Evolutionary conservation across 306 rosid genomes (phyloP).

Genomic region (Lablab purpureus): DNA sequence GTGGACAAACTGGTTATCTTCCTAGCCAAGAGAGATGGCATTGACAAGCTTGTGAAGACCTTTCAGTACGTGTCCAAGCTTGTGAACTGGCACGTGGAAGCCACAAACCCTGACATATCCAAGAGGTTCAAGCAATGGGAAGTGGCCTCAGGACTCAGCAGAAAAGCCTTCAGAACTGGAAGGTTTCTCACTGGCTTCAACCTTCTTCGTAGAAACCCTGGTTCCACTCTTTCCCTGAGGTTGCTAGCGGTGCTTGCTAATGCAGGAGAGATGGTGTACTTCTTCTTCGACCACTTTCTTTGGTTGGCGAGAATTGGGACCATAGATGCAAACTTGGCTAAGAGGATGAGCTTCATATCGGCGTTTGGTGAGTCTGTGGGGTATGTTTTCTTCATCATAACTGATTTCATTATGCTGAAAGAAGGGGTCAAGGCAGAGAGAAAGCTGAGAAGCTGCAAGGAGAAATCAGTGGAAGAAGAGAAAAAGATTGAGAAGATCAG

Average conservation of each 20-base stretch:
- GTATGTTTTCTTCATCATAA: conserved; percentile 76
- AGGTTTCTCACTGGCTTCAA: conserved; percentile 89
- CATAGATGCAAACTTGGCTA: conserved; percentile 63
- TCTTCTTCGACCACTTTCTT: conserved; percentile 93
- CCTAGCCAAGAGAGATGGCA: conserved; percentile 93
- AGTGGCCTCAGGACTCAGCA: conserved; percentile 80
- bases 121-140: conserved; percentile 81
- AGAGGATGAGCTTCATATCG: conserved; percentile 74
- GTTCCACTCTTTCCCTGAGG: conserved; percentile 54
- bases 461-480: conserved; percentile 44
- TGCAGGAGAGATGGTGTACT: conserved; percentile 92
- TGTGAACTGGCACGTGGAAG: conserved; percentile 75
- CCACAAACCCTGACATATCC: conserved; percentile 57
- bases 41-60: conserved; percentile 98
- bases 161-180: conserved; percentile 92
- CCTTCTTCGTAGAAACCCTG: conserved; percentile 72
- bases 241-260: conserved; percentile 72
- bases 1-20: conserved; percentile 90
- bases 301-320: conserved; percentile 92
- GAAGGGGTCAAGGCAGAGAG: conserved; percentile 73
- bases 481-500: conserved; percentile 60
- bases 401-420: conserved; percentile 68
- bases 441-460: conserved; percentile 44
- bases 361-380: conserved; percentile 97
- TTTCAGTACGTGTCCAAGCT: conserved; percentile 92